Base-by-base conservation (phyloP, 2,329 filamentous ascomycete genomes). In the Exophiala sideris region DNA sequence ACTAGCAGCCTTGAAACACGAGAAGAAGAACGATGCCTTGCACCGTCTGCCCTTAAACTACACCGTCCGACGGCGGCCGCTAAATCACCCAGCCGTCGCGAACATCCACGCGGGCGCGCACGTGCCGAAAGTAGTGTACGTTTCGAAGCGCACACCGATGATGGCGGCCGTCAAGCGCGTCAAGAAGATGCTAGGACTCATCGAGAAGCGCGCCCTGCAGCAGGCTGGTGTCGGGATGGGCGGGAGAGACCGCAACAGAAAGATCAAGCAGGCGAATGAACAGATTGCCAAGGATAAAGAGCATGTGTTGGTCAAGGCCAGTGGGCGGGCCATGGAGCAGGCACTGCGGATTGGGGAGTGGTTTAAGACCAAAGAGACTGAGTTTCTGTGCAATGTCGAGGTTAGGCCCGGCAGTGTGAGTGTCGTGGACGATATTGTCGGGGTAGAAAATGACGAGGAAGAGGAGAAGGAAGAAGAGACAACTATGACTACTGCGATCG, bases 401-500 rank as follows among this genome's bases (percentile, higher is more conserved):
- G 68, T 85, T 36, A 74, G 73, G 64, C 81, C 80, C 57, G 81
- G 81, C 21, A 81, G 71, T 66, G 77, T 82, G 44, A 68, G 75
- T 51, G 80, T 80, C 41, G 76, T 85, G 50, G 83, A 86, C 71
- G 82, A 85, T 73, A 75, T 86, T 50, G 73, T 78, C 29, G 70
- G 72, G 48, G 67, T 71, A 57, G 65, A 56, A 53, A 45, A 40
- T 46, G 5, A 58, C 32, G 21, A 57, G 52, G 33, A 60, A 45
- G 48, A 42, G 20, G 47, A 50, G 14, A 54, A 56, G n/a, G 50
- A 51, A 48, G 47, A 52, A 12, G 41, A 40, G 20, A 47, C 52
- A 9, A 57, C 32, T 8, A 29, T 8, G 24, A 29, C 24, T 29
- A 29, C 24, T 29, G 24, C 5, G 45, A 34, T 55, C 3, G 58